A percentile compares a stretch with the other conserved stretches of the same genome.
These are phyloP conservation scores for Fusarium duplospermum DNA, from an alignment of 2,329 filamentous ascomycete species.

Conservation along the genomic window DNA sequence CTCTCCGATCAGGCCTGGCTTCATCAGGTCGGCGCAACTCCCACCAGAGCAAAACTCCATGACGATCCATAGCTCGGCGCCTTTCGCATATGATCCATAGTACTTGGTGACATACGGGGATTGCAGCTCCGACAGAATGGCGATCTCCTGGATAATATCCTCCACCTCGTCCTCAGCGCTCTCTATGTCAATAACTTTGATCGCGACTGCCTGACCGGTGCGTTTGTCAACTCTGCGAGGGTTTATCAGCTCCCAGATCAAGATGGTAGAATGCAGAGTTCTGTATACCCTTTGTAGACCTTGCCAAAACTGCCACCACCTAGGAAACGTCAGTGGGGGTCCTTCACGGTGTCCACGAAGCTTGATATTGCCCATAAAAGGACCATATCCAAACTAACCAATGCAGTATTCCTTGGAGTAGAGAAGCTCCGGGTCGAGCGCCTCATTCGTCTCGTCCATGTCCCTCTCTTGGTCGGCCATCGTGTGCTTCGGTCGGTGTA, in stretches of 20 bases:
- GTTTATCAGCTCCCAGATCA: constrained; percentile 13
- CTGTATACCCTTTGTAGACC: constrained; percentile 90
- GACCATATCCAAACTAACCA: constrained; percentile 62
- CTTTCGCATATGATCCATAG: constrained; percentile 95
- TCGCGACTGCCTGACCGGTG: constrained; percentile 92
- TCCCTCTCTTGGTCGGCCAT: constrained; percentile 64
- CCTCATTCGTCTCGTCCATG: constrained; percentile 61
- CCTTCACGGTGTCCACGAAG: neutral
- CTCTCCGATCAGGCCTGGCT: constrained; percentile 89
- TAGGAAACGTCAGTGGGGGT: constrained; percentile 51
- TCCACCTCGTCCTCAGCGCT: constrained; percentile 99
- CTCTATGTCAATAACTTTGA: constrained; percentile 99
- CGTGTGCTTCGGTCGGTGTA: constrained; percentile 25
- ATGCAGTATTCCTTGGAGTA: constrained; percentile 96
- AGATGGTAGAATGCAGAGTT: neutral
- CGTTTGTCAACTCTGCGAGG: constrained; percentile 86
- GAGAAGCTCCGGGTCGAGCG: constrained; percentile 84
- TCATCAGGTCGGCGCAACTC: constrained; percentile 95
- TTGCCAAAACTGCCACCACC: constrained; percentile 98
- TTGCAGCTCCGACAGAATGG: constrained; percentile 94
- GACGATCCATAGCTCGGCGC: constrained; percentile 97
- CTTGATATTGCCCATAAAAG: constrained; percentile 4
- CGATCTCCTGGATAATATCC: constrained; percentile 99
- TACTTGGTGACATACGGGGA: constrained; percentile 98
- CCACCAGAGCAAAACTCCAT: constrained; percentile 99